Conservation (phyloP, 805 yeast genomes). For the Cyberlindnera lachancei region DNA sequence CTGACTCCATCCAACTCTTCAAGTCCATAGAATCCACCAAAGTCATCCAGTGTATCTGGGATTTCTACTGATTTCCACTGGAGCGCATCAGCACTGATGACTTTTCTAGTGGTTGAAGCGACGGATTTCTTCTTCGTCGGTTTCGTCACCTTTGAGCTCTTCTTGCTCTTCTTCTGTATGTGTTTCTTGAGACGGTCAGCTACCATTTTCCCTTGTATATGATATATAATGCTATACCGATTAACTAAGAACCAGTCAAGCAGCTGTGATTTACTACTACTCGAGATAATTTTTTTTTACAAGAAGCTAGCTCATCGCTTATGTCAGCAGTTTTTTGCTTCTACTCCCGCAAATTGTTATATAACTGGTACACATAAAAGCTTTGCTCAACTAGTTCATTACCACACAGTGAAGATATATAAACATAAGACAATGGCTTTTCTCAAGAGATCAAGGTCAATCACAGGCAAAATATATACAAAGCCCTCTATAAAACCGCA, state of each 20-base stretch:
- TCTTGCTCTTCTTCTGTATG: constrained; percentile 5
- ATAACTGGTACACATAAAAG: too few relatives aligned
- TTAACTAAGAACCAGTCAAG: too few relatives aligned
- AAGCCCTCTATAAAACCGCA: constrained; percentile 56
- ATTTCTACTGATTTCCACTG: constrained; percentile 79
- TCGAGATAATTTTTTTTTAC: too few relatives aligned
- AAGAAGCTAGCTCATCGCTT: too few relatives aligned
- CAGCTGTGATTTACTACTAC: too few relatives aligned
- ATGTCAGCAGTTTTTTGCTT: too few relatives aligned
- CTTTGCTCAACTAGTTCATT: too few relatives aligned
- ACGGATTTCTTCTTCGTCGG: constrained; percentile 3
- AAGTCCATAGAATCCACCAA: constrained; percentile 84
- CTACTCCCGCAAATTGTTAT: too few relatives aligned
- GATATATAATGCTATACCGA: too few relatives aligned
- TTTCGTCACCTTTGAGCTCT: constrained; percentile 3
- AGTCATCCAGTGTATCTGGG: constrained; percentile 79
- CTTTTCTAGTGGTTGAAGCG: too few relatives aligned
- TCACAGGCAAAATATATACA: constrained; percentile 24
- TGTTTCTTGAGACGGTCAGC: constrained; percentile 7
- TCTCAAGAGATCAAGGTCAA: constrained; percentile 16
- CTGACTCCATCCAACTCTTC: constrained; percentile 94
- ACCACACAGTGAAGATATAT: too few relatives aligned
- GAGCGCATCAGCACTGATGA: constrained; percentile 43
- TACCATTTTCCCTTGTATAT: constrained; percentile 7
- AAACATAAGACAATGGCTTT: constrained; percentile 8